Percentiles rank a stretch among this genome's conserved stretches.
Conservation (phyloP, 1,284 basidiomycete genomes). For the Lignosus rhinocerotis region DNA sequence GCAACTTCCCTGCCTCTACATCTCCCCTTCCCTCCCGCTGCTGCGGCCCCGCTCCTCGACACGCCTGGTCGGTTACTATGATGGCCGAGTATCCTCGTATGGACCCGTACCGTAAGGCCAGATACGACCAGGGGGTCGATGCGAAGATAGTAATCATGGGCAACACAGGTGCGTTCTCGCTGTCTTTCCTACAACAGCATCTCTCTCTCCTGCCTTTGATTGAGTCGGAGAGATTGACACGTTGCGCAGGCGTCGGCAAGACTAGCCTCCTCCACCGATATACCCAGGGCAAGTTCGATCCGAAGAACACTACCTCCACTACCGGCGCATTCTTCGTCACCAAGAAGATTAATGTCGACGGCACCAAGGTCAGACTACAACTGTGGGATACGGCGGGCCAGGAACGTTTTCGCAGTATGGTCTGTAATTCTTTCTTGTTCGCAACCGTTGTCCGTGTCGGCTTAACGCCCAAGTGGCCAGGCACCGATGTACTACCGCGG, state of each 20-base stretch:
- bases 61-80: conserved; percentile 27
- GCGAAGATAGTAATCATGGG: conserved; percentile 98
- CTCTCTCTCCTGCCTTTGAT: neutral
- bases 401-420: conserved; percentile 94
- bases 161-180: conserved; percentile 70
- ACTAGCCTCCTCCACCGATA: conserved; percentile 93
- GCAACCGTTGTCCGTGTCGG: conserved; percentile 6
- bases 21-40: conserved; percentile 22
- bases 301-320: conserved; percentile 85
- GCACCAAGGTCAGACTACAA: conserved; percentile 83
- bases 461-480: conserved; percentile 40
- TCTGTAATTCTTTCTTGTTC: conserved; percentile 38
- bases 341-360: conserved; percentile 90
- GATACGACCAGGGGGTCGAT: conserved; percentile 83
- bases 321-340: conserved; percentile 95
- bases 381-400: conserved; percentile 98
- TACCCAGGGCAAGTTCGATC: conserved; percentile 88
- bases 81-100: conserved; percentile 44
- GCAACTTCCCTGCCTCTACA: conserved; percentile 23
- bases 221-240: neutral
- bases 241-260: conserved; percentile 81
- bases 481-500: conserved; percentile 99
- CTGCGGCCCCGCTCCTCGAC: conserved; percentile 25
- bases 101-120: conserved; percentile 63
- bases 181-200: neutral